Base-by-base conservation (phyloP, 2,329 filamentous ascomycete species). In the Xylariaceae sp. region DNA sequence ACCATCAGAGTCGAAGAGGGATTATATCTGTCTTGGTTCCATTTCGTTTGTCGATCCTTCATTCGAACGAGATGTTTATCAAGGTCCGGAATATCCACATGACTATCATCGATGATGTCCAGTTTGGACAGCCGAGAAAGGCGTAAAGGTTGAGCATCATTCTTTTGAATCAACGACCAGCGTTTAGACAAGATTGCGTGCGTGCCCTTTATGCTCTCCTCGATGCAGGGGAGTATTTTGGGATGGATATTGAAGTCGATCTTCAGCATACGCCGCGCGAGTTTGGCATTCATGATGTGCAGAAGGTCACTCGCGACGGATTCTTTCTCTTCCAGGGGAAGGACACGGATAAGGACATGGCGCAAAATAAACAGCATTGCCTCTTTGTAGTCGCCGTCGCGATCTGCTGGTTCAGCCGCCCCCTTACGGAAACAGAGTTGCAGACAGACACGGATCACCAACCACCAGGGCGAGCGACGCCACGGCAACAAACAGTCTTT, bases 391-490 rank as follows among this genome's bases (percentile, higher is more conserved):
- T 51, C 4, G 2, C n/a, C 15, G 6, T 54, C 37, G 7, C 51
- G 7, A 45, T 11, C 30, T 2, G 45, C 10, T 9, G 51, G 9
- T 6, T 23, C 13, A 9, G 35, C 4, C 18, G n/a, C 54, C 9
- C 55, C 11, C 4, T 17, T 47, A 4, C 23, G 23, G 35, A 60
- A 60, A 1, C n/a, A 9, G 11, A 75, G 63, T 56, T 85, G 82
- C 2, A 84, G 61, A 0, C 74, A 68, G 0, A 84, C 80, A 1
- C 83, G 79, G 2, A 86, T 55, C 0, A 85, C 70, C 0, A 86
- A 71, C 82, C 82, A 87, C 0, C 79, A 61, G 0, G 83, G 73
- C 10, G 82, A 68, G 44, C 67, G 61, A 51, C 54, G 66, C 64
- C 65, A 69, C 8, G 84, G 51, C 79, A 69, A 1, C 57, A 47